Evolutionary conservation across 177 flowering plant species (phyloP), one percentile per base, ranked within the genome.

Genomic region (Vitis hybrid): DNA sequence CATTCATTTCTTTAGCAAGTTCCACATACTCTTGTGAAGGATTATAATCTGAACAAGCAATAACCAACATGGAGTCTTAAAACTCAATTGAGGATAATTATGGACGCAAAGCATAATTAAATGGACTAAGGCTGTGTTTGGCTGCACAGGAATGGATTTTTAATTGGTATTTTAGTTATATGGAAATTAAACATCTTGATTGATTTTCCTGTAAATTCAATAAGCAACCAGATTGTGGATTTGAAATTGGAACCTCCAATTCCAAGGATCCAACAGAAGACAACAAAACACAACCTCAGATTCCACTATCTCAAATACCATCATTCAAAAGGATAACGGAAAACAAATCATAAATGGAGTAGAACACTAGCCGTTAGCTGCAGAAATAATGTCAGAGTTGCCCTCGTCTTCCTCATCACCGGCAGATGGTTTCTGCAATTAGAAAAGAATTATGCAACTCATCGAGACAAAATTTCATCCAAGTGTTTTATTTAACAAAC

Each of bases 1-100:
- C 87, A 70, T 70, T 78, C 94, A 94, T 84, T 79, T 88, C 84
- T 67, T 63, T 56, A 30, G 70, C 30, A 30, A 94, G 81, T 57
- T 90, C 90, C 49, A 70, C 51, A 72, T 88, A 88, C 74, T 84
- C 91, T 27, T 75, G 50, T 15, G 75, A 57, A 46, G 59, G 54
- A 19, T 64, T 46, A 71, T 21, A 52, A 70, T 79, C 93, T 86
- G 80, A 62, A 50, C 50, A 63, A n/a, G 19, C 46, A 67, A n/a
- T 16, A 70, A 30, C 24, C 15, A 59, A 27, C 24, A 15, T 10
- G 56, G 15, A 21, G 14, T 8, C 62, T 57, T 3, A 40, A 21
- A 8, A 35, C 48, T 51, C 19, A 63, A 24, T n/a, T 35, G 11
- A 49, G 21, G 8, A 54, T 19, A 56, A n/a, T 27, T 6, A 40